Percentiles rank a stretch among this genome's conserved stretches.
Conservation (phyloP, 441 rosid genomes). For the Mallotus repandus region DNA sequence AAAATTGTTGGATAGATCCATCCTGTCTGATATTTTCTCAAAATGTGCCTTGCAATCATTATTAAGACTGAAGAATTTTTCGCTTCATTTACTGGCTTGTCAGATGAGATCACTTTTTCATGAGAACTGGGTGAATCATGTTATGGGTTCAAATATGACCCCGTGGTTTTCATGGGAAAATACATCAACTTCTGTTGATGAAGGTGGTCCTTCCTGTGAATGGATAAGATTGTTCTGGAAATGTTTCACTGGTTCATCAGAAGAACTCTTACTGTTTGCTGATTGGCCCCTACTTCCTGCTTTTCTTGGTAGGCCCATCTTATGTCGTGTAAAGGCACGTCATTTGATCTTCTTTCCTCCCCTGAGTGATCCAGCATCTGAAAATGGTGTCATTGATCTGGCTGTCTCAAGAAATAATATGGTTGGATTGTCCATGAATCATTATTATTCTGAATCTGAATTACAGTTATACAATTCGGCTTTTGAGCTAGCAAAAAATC, state of each 20-base stretch:
- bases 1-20: slow-evolving; percentile 73
- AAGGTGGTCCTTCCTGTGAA: slow-evolving; percentile 86
- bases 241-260: slow-evolving; percentile 66
- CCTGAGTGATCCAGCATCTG: slow-evolving; percentile 36
- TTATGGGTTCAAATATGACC: slow-evolving; percentile 58
- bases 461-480: slow-evolving; percentile 52
- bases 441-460: slow-evolving; percentile 42
- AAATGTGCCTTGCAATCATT: slow-evolving; percentile 52
- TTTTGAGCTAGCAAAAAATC: slow-evolving; percentile 49
- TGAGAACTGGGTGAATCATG: slow-evolving; percentile 80
- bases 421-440: slow-evolving; percentile 36
- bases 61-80: slow-evolving; percentile 71
- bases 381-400: slow-evolving; percentile 32
- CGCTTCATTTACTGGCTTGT: slow-evolving; percentile 69
- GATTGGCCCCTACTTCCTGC: slow-evolving; percentile 99
- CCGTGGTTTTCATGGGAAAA: slow-evolving; percentile 99
- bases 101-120: slow-evolving; percentile 85
- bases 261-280: slow-evolving; percentile 69
- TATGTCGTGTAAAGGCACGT: slow-evolving; percentile 86
- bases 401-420: slow-evolving; percentile 35
- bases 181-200: slow-evolving; percentile 62
- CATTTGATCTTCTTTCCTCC: slow-evolving; percentile 88
- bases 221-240: slow-evolving; percentile 97
- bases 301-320: slow-evolving; percentile 87
- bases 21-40: slow-evolving; percentile 65